Percentiles rank a stretch among this genome's conserved stretches.
phyloP scores from a whole-genome alignment of 2,329 filamentous ascomycete genomes.

The Paecilomyces niveus region DNA sequence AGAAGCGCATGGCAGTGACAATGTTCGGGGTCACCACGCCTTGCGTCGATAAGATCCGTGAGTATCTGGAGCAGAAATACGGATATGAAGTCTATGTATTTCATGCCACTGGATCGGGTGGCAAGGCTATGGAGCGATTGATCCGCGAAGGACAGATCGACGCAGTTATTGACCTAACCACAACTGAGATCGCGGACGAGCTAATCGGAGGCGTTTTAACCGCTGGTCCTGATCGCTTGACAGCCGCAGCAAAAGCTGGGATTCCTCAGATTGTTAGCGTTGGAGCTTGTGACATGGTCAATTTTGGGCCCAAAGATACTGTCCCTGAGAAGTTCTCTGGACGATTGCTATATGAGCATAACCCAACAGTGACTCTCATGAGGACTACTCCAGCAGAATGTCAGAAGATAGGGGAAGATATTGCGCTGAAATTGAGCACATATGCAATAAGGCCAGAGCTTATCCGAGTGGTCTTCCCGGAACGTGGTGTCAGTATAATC shows the following conservation, averaged over 20 bases:
- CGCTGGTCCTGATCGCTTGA: constrained; percentile 51
- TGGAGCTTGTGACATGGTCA: constrained; percentile 55
- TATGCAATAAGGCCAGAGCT: constrained; percentile 32
- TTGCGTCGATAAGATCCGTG: constrained; percentile 50
- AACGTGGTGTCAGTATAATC: constrained; percentile 56
- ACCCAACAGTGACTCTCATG: constrained; percentile 60
- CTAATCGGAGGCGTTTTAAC: constrained; percentile 57
- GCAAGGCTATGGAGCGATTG: constrained; percentile 61
- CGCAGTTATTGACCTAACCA: constrained; percentile 64
- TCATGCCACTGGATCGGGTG: constrained; percentile 63
- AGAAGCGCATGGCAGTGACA: constrained; percentile 55
- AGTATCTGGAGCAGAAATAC: constrained; percentile 40
- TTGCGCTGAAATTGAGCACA: constrained; percentile 46
- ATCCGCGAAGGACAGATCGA: constrained; percentile 53
- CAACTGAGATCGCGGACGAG: constrained; percentile 60
- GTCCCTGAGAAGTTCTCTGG: constrained; percentile 50
- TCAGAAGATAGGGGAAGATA: constrained; percentile 46
- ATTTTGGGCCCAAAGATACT: constrained; percentile 52
- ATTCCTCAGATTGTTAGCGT: constrained; percentile 53
- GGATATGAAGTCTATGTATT: constrained; percentile 57
- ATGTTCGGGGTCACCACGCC: constrained; percentile 73
- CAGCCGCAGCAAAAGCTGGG: constrained; percentile 49
- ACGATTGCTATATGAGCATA: constrained; percentile 56
- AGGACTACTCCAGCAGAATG: constrained; percentile 55
- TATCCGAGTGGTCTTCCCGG: constrained; percentile 54